Evolutionary conservation across 2,329 filamentous ascomycete species (phyloP), one percentile per base, ranked within the genome.

Genomic region (Hymenoscyphus salicellus): DNA sequence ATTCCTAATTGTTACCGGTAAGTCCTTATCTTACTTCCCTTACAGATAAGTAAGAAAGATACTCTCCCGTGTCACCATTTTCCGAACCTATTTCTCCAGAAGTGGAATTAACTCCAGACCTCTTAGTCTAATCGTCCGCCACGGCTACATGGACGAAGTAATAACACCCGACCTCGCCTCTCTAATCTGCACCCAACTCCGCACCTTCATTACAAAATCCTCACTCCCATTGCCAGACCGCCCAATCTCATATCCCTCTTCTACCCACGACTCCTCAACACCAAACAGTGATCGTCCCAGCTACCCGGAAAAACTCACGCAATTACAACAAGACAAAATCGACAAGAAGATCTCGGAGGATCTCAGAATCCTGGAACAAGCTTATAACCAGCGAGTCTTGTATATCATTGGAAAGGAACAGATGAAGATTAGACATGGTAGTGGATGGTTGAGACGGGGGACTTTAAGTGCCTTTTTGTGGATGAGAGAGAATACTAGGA

Each of bases 131-230:
- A 84, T 89, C 3, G 81, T 91, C 1, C 84, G 89, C 16, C 87
- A 91, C 72, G 89, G 89, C 1, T 92, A 89, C 75, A 89, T 85
- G 78, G 89, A 92, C 70, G 84, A 90, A 69, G 83, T 91, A 23
- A 82, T 92, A 56, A 88, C 84, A 0, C 84, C 84, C 0, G 84
- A 90, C 66, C 79, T 92, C 7, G 87, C 82, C 0, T 77, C 80
- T 1, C 74, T 89, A 1, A 82, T 91, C 33, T 84, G 83, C 66
- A 64, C 87, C 63, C 82, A 89, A 66, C 78, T 89, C 43, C 80
- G 81, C 36, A 71, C 77, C 10, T 84, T 80, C 66, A 75, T 87
- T 38, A 74, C 65, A 20, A 68, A 62, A 56, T 46, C 55, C 30
- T 58, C 46, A 5, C 33, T 33, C 11, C 63, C 62, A 16, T 10